Evolutionary conservation across 2,329 filamentous ascomycete genomes (phyloP), one percentile per base, ranked within the genome.

Genomic region (Nothophaeocryptopus gaeumannii): DNA sequence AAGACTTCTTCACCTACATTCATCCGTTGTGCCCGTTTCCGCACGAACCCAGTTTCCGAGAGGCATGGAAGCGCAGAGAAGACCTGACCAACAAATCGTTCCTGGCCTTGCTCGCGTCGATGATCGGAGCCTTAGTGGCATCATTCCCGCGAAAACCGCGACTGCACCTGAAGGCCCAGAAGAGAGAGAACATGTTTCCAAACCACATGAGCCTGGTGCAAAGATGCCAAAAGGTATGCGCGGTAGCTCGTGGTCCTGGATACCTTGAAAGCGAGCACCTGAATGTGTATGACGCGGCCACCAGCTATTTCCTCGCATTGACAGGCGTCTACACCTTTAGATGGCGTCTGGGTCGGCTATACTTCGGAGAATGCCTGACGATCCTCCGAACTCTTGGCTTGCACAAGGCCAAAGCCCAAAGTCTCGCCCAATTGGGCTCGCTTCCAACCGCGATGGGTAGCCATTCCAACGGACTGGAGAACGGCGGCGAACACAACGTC

Each of bases 1-100:
- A 90, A 66, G 87, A 91, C 71, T 91, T 88, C 76, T 91, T 90
- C 70, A 89, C 84, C 13, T 89, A 89, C 65, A 85, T 90, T 45
- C 85, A 90, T 60, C 87, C 87, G 1, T 76, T 91, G 8, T 81
- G 81, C 50, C 87, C 87, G 0, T 90, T 91, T 50, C 87, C 87
- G 0, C 87, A 91, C 67, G 85, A 90, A 64, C 85, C 86, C 0
- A 86, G 85, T 3, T 90, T 91, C 66, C 79, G 86, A 15, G 78
- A 82, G 54, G 82, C 82, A 1, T 87, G 89, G 66, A 76, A 77
- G 7, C 78, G 78, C 47, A 77, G 86, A 31, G 81, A 87, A 62
- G 86, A 89, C 63, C 75, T 82, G 45, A 79, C 76, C 5, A 83
- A 82, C 56, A 79, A 81, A 8, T 77, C 80, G 12, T 91, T 90